Base-by-base conservation (phyloP, 1,284 basidiomycete species). In the Ustilago crameri region DNA sequence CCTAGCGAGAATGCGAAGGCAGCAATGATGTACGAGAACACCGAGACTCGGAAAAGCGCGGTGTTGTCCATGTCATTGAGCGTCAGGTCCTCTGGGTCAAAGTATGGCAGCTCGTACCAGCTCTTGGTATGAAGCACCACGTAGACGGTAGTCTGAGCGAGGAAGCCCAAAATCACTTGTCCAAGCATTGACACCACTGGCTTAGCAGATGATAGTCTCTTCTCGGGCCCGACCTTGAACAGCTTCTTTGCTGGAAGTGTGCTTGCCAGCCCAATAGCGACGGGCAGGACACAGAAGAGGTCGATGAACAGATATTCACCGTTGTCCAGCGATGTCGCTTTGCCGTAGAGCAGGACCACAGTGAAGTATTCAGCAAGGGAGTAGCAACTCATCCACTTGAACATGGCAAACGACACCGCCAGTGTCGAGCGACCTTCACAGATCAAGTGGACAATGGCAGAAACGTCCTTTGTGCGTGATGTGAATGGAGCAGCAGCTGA, bases 261-360 rank as follows among this genome's bases (percentile, higher is more conserved):
- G 41, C 61, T 57, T n/a, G 73, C 70, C 44, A 75, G 44, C 7
- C 71, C 76, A 20, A 78, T 47, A 1, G 71, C 70, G 10, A 78
- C 49, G 18, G 67, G 59, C 5, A 78, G 37, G 1, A 78, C 61
- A 37, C 51, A 46, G 47, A 74, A 71, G 34, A 78, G 37, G 46
- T 76, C 76, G 52, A 76, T 71, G 43, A 64, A 76, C 10, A 76
- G 61, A 32, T 76, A 75, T 61, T 76, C 72, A 23, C 66, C 74
- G 35, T 78, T 76, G 47, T 69, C 66, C 17, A 78, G 41, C 27
- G 62, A 67, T 10, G 75, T 71, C 20, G 71, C 62, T 20, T 61
- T 52, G 15, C 66, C 67, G 40, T 75, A 77, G 17, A 77, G 66
- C 14, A 77, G 41, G 2, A 75, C 30, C 10, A 77, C 75, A n/a